Evolutionary conservation across 2,329 filamentous ascomycete species (phyloP), one percentile per base, ranked within the genome.

Genomic region (Fusarium longipes): DNA sequence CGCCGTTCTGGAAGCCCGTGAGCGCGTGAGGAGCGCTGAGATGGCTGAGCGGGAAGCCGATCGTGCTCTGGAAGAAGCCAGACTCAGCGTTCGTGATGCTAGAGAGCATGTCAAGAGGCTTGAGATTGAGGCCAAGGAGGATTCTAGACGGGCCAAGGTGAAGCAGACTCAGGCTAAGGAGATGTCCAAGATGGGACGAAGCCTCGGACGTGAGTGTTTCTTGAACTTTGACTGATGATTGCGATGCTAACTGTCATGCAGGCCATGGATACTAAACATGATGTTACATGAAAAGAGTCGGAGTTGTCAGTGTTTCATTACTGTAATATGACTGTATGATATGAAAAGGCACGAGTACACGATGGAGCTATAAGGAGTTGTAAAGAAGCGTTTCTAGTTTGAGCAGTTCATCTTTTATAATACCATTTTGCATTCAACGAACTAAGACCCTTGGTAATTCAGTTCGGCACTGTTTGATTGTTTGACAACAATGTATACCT

Each of bases 141-240:
- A 90, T 73, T 86, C 89, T 3, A 80, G 88, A 22, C 77, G 84
- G 39, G 89, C 89, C 3, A 89, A 87, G 83, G 86, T 91, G 50
- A 91, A 92, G 84, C 84, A 89, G 77, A 82, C 83, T 51, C 86
- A 91, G 73, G 89, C 89, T 2, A 83, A 82, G 70, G 85, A 87
- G 72, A 84, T 91, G 29, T 88, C 86, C 8, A 91, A 90, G 86
- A 82, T 88, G 51, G 89, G 87, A n/a, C 88, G 89, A 77, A 83
- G 85, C n/a, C 84, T 91, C 59, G 89, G 89, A 56, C 86, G 89
- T 90, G 82, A 80, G 86, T 87, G 8, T 36, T 20, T 1, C 1
- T 6, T 3, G 10, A 1, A 3, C 1, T 11, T 2, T 12, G 11
- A 0, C 30, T 15, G 1, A 8, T 22, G 15, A 33, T 29, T 17